phyloP scores from a whole-genome alignment of 768 basidiomycete species.

The Boletus rex-veris region DNA sequence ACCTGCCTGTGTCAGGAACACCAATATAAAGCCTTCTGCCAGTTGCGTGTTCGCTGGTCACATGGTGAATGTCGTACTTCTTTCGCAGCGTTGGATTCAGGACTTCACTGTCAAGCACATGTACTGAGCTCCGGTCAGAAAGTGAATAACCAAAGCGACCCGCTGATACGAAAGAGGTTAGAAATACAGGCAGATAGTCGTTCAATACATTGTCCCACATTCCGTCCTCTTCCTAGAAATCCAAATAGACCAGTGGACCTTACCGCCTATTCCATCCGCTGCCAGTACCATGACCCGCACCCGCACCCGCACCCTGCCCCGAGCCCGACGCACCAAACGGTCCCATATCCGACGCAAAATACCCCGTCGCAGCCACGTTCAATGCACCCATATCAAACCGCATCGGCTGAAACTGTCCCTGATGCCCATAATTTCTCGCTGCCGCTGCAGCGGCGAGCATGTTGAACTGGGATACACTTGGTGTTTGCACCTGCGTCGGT shows the following conservation, averaged over 20 bases:
- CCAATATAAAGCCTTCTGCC: no score
- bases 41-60: no score
- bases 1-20: no score
- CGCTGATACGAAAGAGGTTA: no score
- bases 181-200: not conserved
- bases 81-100: no score
- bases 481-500: not conserved
- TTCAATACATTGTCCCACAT: not conserved
- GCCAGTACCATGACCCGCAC: not conserved
- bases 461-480: constrained; percentile 26
- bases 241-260: not conserved
- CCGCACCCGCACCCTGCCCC: not conserved
- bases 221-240: not conserved
- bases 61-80: no score
- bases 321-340: constrained; percentile 11
- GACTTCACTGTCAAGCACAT: no score
- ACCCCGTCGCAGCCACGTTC: constrained; percentile 17
- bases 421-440: constrained; percentile 23
- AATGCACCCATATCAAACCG: constrained; percentile 10
- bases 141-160: no score
- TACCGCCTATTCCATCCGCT: constrained; percentile 14
- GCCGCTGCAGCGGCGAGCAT: constrained; percentile 26
- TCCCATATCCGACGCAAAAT: constrained; percentile 20
- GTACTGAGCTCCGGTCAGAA: no score
- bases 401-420: constrained; percentile 22